Base-by-base conservation (phyloP, 306 rosid genomes). In the Oemleria cerasiformis region DNA sequence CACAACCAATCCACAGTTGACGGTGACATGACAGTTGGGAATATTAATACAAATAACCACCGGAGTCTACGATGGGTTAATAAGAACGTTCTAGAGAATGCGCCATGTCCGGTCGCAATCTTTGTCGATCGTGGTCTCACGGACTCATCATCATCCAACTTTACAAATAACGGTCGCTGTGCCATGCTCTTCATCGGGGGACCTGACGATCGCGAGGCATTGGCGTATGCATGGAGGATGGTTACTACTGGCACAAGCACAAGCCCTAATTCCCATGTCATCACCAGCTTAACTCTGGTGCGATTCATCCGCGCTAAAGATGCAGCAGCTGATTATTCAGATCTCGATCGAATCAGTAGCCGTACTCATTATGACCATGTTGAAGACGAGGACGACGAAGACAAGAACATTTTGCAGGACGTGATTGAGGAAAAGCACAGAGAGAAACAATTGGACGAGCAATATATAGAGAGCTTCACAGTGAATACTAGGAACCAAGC, bases 371-470 rank as follows among this genome's bases (percentile, higher is more conserved):
- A 55, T 53, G 21, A n/a, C 21, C 23, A 4, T 19, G 57, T 17
- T 8, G 23, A 53, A 4, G 16, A 55, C 7, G 61, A n/a, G n/a
- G n/a, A 55, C 36, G 53, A 70, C 1, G 41, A 8, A 40, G 12
- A 64, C 5, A 38, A 15, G 61, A 54, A 51, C 9, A 38, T 70
- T 21, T 43, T 15, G 10, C n/a, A 70, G 14, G 59, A 12, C 51
- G 51, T 16, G 16, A 77, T 58, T 1, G 4, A 53, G 30, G 78
- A 73, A 14, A 34, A 1, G 5, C 83, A 75, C 58, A 77, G 45
- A 39, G 78, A 90, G 42, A 76, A 64, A 23, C 67, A 59, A 10
- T 40, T 83, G 8, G 90, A 89, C 54, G 73, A 89, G 2, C 78
- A 79, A 13, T 83, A 45, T 15, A 14, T 89, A 3, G 74, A 49